Evolutionary conservation across 108 stramenopile species (phyloP), one percentile per base, ranked within the genome.

Genomic region (Pseudonitzschia pungens): DNA sequence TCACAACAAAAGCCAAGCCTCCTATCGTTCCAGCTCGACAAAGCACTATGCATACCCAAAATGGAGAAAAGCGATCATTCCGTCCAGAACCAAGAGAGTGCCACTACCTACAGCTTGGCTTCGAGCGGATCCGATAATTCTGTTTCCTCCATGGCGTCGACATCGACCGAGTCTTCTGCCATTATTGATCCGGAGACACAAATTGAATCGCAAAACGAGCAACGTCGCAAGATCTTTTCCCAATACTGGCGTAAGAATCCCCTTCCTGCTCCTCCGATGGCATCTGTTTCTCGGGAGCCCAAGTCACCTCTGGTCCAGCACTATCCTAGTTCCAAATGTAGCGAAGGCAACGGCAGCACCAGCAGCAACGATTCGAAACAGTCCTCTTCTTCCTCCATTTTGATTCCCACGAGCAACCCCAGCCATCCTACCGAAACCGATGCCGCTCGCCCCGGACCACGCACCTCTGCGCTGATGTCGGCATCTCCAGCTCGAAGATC

Each of bases 401-500:
- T 5, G n/a, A n/a, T n/a, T 36, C 36, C 36, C 36, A 5, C 36
- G 2, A 36, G 4, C 36, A 36, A 36, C 2, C 6, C 36, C 45
- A 18, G 9, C 16, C 16, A 2, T 48, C 45, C 16, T n/a, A n/a
- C n/a, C n/a, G n/a, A n/a, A n/a, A n/a, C n/a, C n/a, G 18, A 48
- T 14, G 16, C 24, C 26, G 16, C 20, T 26, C 54, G 2, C 21
- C 54, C 22, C 10, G 16, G 10, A 10, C n/a, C 16, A 55, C 10
- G 22, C n/a, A 55, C 26, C n/a, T 24, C 54, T 22, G 26, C 1
- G 50, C 3, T 22, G 22, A 2, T 55, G 22, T 22, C 54, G 54
- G 54, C 10, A 24, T 55, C 54, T 55, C 54, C 54, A 4, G 24
- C 54, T 10, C 54, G 54, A 51, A 55, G 54, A 55, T 55, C 54